Base-by-base conservation (phyloP, 176 grass and related monocot genomes). In the Phragmites australis region DNA sequence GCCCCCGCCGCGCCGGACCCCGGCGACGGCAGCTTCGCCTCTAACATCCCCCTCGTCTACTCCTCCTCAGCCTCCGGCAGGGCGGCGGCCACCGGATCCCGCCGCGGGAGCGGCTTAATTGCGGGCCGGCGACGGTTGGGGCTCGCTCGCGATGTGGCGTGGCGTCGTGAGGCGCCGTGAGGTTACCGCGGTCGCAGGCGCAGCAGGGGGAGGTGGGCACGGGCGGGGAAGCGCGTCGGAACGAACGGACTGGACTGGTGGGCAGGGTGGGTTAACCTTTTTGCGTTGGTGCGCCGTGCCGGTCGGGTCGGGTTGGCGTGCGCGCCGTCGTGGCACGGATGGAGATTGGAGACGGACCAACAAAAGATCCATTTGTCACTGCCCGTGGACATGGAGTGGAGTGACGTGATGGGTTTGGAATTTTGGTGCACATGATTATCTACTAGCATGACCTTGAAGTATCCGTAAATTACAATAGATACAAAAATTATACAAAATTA, bases 21-120 rank as follows among this genome's bases (percentile, higher is more conserved):
- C 79, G 89, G 91, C 79, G 88, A 70, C 21, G 76, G 70, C 45
- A 82, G 77, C 90, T 92, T 87, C 72, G 78, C 72, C 77, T 83
- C 86, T 63, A 89, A 54, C 89, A 90, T 94, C 40, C 1, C 16
- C 14, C 51, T 41, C 27, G 31, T 30, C 54, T 41, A 52, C 44
- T 12, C 1, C 19, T n/a, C n/a, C n/a, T n/a, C n/a, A n/a, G n/a
- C n/a, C 49, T 15, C 67, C 81, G 59, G 41, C 52, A 47, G 11
- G 26, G 45, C 44, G 15, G 49, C 74, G 31, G 57, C 3, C 75
- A 68, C 52, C 68, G 77, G 77, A 88, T 84, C 87, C 65, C 53
- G 74, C 66, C 30, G 44, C 68, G 58, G 32, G 81, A 50, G 65
- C 22, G 75, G 53, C 83, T 89, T 80, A 84, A 69, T 75, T 81